Base-by-base conservation (phyloP, 2,329 filamentous ascomycete species). In the Helminthosporium solani region DNA sequence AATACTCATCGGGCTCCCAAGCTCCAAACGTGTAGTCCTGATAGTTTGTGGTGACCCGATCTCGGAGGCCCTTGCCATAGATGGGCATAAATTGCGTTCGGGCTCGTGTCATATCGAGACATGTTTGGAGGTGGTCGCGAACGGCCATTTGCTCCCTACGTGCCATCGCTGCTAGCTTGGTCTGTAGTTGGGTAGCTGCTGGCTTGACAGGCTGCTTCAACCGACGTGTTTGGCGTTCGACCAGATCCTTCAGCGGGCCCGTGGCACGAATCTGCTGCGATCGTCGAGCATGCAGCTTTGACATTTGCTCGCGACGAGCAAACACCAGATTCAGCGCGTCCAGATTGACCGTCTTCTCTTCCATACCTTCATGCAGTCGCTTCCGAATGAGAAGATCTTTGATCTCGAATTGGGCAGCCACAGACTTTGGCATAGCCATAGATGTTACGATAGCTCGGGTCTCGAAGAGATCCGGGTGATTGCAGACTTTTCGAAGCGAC, bases 401-500 rank as follows among this genome's bases (percentile, higher is more conserved):
- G 42, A 82, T 76, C 57, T 86, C 84, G 60, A 86, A 97, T 28
- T 87, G 82, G 2, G 86, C 83, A 7, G 85, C 76, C 2, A 90
- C 84, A 2, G 91, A 95, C 53, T 79, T 86, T 20, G 82, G 78
- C 87, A 97, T 95, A 3, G 90, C 89, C 68, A 96, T 95, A 1
- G 94, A 97, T 0, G 92, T 99, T 72, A 95, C 94, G 61, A 99
- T 97, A 1, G 90, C 91, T 14, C 94, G 84, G 48, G 95, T 95
- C 57, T 97, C 88, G 61, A 99, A 99, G 7, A 99, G 78, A 71
- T 99, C 94, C 0, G 94, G 95, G 64, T 99, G 94, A 58, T 99
- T 99, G 78, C 94, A 99, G 41, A 99, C 95, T 68, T 97, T 96
- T 39, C 94, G 85, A 42, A 99, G 78, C 66, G 96, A 94, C 90